These are phyloP conservation scores for Discostella pseudostelligera DNA, from an alignment of 108 stramenopile genomes.

Conservation along the genomic window DNA sequence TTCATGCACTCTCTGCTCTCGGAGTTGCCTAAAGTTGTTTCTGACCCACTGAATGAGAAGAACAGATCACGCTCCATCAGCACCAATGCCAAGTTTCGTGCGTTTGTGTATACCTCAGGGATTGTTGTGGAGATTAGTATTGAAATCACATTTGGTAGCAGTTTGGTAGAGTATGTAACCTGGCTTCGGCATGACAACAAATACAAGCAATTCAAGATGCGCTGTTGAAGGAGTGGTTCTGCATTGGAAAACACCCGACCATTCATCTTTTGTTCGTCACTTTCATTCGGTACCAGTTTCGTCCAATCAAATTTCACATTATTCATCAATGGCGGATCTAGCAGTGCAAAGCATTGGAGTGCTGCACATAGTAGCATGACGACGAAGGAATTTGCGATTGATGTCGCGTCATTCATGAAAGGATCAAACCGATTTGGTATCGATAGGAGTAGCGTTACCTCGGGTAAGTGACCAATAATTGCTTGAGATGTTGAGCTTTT, in stretches of 20 bases:
- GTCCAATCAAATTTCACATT: slow-evolving; percentile 67
- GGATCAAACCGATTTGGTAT: slow-evolving; percentile 56
- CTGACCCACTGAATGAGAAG: background rate
- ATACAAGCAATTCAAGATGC: slow-evolving; percentile 39
- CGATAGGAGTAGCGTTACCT: slow-evolving; percentile 55
- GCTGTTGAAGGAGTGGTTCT: slow-evolving; percentile 30
- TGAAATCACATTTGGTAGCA: slow-evolving; percentile 27
- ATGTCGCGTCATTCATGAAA: slow-evolving; percentile 19
- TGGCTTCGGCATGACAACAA: slow-evolving; percentile 13
- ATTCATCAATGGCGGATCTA: slow-evolving; percentile 37
- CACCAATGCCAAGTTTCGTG: slow-evolving; percentile 32
- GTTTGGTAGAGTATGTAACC: slow-evolving; percentile 20
- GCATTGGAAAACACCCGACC: slow-evolving; percentile 24
- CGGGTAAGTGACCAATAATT: slow-evolving; percentile 51
- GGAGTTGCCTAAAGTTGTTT: background rate
- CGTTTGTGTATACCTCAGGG: slow-evolving; percentile 31
- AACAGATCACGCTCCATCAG: slow-evolving; percentile 38
- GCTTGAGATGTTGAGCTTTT: slow-evolving; percentile 16
- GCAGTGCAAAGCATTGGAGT: slow-evolving; percentile 38
- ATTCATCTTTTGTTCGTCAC: slow-evolving; percentile 8
- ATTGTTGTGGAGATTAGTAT: slow-evolving; percentile 19
- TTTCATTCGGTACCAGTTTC: slow-evolving; percentile 56
- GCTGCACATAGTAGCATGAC: slow-evolving; percentile 38
- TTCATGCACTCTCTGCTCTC: slow-evolving; percentile 12
- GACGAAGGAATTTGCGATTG: slow-evolving; percentile 28